phyloP scores from a whole-genome alignment of 2,329 filamentous ascomycete genomes.

The Nemania abortiva region DNA sequence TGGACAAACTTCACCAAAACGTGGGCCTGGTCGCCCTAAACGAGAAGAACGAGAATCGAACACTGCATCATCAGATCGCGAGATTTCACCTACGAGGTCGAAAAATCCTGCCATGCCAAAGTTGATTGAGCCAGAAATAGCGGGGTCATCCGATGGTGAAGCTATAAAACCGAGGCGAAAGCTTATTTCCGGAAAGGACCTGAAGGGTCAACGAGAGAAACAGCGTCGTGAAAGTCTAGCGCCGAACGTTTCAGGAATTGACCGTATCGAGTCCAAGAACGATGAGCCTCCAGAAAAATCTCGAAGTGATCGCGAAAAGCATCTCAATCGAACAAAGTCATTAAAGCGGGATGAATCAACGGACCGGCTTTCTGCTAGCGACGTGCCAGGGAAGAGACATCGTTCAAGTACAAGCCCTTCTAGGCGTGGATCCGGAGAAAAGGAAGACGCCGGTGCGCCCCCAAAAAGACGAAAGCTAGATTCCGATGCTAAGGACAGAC shows the following conservation, averaged over 20 bases:
- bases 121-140: conserved; percentile 64
- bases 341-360: conserved; percentile 72
- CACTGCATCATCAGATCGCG: conserved; percentile 64
- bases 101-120: conserved; percentile 64
- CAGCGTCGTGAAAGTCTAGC: conserved; percentile 69
- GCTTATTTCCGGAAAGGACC: conserved; percentile 71
- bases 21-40: conserved; percentile 64
- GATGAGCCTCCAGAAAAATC: conserved; percentile 65
- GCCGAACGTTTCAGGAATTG: conserved; percentile 67
- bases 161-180: conserved; percentile 71
- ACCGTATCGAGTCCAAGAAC: conserved; percentile 62
- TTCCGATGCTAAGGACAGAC: conserved; percentile 63
- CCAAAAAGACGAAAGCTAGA: conserved; percentile 70
- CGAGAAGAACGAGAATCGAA: conserved; percentile 66
- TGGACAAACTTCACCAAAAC: conserved; percentile 62
- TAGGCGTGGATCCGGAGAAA: conserved; percentile 63
- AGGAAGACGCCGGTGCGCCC: conserved; percentile 64
- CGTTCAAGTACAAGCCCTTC: conserved; percentile 71
- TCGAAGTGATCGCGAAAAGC: conserved; percentile 63
- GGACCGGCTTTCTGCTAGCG: conserved; percentile 65
- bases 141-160: conserved; percentile 68
- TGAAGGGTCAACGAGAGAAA: conserved; percentile 70
- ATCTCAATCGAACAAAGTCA: conserved; percentile 70
- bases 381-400: conserved; percentile 68
- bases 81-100: conserved; percentile 62